Evolutionary conservation across 2,329 filamentous ascomycete genomes (phyloP), one percentile per base, ranked within the genome.

Genomic region (Dryadomyces quercivorus): DNA sequence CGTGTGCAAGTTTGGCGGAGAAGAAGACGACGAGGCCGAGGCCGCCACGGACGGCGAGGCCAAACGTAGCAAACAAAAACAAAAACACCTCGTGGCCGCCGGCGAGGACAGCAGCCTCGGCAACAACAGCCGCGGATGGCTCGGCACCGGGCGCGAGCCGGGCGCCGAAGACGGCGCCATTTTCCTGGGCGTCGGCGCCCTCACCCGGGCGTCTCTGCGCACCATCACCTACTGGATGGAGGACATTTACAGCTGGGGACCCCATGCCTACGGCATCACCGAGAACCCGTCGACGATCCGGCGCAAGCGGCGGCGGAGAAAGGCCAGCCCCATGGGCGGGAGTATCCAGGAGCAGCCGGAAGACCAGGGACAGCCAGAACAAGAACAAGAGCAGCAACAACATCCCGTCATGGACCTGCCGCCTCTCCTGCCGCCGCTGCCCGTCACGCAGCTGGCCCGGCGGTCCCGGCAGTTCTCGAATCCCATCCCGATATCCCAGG

Each of bases 201-300:
- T 97, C 47, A 85, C 86, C 13, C 77, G 82, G 53, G 76, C 76
- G 18, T 92, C 88, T 0, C 64, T 95, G 48, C 76, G 82, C 50
- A 82, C 85, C 61, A 66, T 96, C 26, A 85, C 86, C 1, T 80
- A 85, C 54, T 97, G 92, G 92, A 85, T 93, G 76, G 87, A 94
- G 66, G 86, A 88, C 63, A 76, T 96, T 2, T 95, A 93, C 67
- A 83, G 76, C 34, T 88, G 89, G 74, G 92, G 91, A 2, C 82
- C 88, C 52, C 78, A 86, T 63, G 84, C 92, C 2, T 97, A 95
- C 65, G 92, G 91, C 4, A 80, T 96, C 7, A 79, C 80, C 53
- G 86, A 94, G 40, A 90, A 88, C 60, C 86, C 89, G 15, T 80
- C 78, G 1, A 1, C 76, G 77, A 56, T 78, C 85, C 48, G 48